Conservation (phyloP, 2,329 filamentous ascomycete species). For the Pseudomassariella vexata region DNA sequence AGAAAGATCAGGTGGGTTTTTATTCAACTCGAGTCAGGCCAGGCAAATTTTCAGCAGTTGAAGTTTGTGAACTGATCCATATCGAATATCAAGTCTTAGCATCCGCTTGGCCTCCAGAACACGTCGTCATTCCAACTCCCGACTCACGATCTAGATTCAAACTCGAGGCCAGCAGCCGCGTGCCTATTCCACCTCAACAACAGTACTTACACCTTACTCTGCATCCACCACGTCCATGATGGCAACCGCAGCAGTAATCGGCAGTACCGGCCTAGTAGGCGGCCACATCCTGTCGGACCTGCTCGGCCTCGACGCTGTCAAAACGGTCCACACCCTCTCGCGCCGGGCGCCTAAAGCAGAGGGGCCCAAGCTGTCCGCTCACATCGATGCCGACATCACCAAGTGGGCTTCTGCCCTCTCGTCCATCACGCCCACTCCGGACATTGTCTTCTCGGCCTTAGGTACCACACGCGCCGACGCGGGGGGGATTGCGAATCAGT, state of each 20-base stretch:
- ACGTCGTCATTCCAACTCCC: too few species aligned
- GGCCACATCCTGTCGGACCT: constrained; percentile 67
- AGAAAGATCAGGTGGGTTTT: too few species aligned
- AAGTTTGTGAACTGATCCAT: too few species aligned
- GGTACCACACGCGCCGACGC: constrained; percentile 74
- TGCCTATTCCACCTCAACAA: too few species aligned
- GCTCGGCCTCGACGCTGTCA: constrained; percentile 46
- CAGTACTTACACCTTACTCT: constrained; percentile 8
- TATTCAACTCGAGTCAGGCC: too few species aligned
- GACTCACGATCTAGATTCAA: too few species aligned
- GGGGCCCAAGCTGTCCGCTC: constrained; percentile 57
- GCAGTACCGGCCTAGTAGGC: constrained; percentile 65
- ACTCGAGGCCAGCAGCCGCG: too few species aligned
- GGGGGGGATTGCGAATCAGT: constrained; percentile 72
- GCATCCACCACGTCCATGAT: constrained; percentile 20
- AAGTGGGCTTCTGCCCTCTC: constrained; percentile 62
- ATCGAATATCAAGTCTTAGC: too few species aligned
- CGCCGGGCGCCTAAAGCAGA: constrained; percentile 55
- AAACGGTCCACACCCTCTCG: constrained; percentile 57
- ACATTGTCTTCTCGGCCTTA: constrained; percentile 69
- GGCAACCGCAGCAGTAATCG: constrained; percentile 50
- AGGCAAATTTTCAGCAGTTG: too few species aligned
- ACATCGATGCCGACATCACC: constrained; percentile 60
- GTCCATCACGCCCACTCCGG: constrained; percentile 47
- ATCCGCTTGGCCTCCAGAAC: too few species aligned